Conservation (phyloP, 345 rosid species). For the Eucalyptus tenuipes region DNA sequence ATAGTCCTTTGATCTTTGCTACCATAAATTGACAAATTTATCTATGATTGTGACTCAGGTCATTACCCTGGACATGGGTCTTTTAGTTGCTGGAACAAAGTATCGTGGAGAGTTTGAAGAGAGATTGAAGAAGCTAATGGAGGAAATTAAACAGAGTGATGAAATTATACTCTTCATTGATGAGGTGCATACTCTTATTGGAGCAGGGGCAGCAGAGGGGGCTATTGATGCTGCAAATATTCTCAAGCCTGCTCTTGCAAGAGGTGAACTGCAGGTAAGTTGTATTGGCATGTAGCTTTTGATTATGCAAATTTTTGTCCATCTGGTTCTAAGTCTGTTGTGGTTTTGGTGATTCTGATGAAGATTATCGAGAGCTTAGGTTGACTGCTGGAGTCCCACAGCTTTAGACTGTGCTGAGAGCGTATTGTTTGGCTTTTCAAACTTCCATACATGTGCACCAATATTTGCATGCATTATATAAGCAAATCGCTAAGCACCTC, state of each 20-base stretch:
- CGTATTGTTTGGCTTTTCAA: neutral
- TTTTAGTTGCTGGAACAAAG: conserved; percentile 97
- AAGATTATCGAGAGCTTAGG: neutral
- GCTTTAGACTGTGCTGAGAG: neutral
- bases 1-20: neutral
- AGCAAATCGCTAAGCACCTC: neutral
- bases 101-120: conserved; percentile 99
- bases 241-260: conserved; percentile 98
- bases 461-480: neutral
- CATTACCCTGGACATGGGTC: conserved; percentile 98
- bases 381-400: neutral
- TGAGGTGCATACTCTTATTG: conserved; percentile 97
- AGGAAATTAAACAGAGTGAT: conserved; percentile 97
- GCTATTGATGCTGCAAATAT: conserved; percentile 99
- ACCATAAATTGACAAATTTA: neutral
- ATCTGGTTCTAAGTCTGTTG: neutral
- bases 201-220: conserved; percentile 99
- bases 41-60: conserved; percentile 31
- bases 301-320: neutral
- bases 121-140: conserved; percentile 97
- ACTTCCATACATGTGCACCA: neutral
- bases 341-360: neutral
- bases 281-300: neutral
- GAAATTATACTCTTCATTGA: conserved; percentile 96
- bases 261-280: conserved; percentile 99